Percentiles rank a stretch among this genome's conserved stretches.
Evolutionary conservation across 176 grass and related monocot genomes (phyloP).

Genomic region (Microstegium vimineum): DNA sequence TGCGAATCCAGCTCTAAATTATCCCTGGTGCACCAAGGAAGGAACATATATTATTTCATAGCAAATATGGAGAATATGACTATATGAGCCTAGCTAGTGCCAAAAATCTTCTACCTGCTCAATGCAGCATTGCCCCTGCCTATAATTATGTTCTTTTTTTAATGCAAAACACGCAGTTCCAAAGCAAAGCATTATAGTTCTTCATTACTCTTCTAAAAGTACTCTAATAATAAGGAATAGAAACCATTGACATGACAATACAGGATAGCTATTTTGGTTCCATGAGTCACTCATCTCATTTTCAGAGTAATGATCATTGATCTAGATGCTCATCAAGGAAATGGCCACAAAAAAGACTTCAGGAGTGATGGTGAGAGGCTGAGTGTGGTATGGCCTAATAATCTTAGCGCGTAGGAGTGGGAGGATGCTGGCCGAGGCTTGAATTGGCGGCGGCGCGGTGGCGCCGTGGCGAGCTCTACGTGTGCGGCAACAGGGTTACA

Average conservation of each 20-base stretch:
- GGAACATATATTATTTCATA: neutral
- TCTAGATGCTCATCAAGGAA: slow-evolving; percentile 70
- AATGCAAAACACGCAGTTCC: neutral
- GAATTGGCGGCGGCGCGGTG: no score
- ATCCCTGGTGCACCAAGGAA: neutral
- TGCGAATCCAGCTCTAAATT: neutral
- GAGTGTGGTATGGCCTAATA: no score
- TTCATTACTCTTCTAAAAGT: neutral
- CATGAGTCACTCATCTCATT: neutral
- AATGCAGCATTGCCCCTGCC: neutral
- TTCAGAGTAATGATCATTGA: slow-evolving; percentile 72
- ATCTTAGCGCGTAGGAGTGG: no score
- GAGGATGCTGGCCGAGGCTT: no score
- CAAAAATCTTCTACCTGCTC: neutral
- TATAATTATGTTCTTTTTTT: neutral
- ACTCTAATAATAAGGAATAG: neutral
- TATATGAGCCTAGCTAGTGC: neutral
- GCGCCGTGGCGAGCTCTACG: no score
- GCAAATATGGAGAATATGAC: neutral
- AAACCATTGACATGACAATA: neutral
- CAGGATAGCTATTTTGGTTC: neutral
- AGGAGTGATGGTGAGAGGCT: slow-evolving; percentile 39
- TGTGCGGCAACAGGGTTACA: no score
- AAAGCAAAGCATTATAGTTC: neutral
- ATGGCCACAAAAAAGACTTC: slow-evolving; percentile 72